These are phyloP conservation scores for Quercus rubra DNA, from an alignment of 306 rosid genomes.

Conservation along the genomic window DNA sequence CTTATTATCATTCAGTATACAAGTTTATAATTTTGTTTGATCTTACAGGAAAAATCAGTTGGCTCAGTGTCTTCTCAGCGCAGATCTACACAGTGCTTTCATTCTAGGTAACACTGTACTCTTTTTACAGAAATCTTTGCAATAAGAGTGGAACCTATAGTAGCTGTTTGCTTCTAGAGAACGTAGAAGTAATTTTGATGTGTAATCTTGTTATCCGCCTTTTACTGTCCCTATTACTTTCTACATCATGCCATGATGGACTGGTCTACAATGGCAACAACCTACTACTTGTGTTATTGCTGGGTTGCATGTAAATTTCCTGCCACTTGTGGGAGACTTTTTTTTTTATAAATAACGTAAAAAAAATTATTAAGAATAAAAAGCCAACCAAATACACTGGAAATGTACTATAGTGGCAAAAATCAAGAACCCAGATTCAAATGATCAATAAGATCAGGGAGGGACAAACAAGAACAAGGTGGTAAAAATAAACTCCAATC, in stretches of 20 bases:
- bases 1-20: background rate
- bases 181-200: background rate
- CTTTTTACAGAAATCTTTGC: slow-evolving; percentile 9
- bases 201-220: background rate
- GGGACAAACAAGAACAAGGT: no score
- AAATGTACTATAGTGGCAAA: no score
- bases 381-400: no score
- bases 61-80: slow-evolving; percentile 70
- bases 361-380: no score
- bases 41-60: slow-evolving; percentile 65
- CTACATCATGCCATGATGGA: background rate
- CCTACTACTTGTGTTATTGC: background rate
- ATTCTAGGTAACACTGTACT: slow-evolving; percentile 53
- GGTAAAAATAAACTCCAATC: no score
- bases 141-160: background rate
- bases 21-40: slow-evolving; percentile 21
- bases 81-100: slow-evolving; percentile 86
- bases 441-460: no score
- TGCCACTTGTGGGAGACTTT: no score
- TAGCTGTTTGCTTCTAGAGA: background rate
- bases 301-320: background rate
- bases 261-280: background rate
- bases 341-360: no score
- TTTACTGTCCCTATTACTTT: background rate
- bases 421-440: no score